Percentiles rank a stretch among this genome's conserved stretches.
Conservation (phyloP, 768 basidiomycete species). For the Boletus speciosus region DNA sequence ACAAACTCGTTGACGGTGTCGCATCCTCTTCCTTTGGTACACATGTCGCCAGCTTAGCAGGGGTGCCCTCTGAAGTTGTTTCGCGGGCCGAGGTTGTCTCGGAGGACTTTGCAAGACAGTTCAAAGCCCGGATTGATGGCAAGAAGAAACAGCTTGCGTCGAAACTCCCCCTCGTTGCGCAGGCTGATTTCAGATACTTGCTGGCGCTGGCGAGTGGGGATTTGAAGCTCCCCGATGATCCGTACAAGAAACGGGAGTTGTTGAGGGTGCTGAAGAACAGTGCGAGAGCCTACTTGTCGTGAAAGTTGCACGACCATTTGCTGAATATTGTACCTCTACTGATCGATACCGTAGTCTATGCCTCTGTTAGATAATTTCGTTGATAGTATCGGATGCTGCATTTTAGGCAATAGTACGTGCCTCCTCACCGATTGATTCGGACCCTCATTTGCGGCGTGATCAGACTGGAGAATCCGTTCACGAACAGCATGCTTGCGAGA, state of each 20-base stretch:
- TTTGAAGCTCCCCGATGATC: slow-evolving; percentile 49
- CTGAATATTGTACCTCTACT: slow-evolving; percentile 13
- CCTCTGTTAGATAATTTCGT: neutral
- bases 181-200: slow-evolving; percentile 89
- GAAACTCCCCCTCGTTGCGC: slow-evolving; percentile 71
- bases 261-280: slow-evolving; percentile 50
- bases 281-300: slow-evolving; percentile 29
- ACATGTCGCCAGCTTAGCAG: slow-evolving; percentile 93
- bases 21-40: slow-evolving; percentile 89
- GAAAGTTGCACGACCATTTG: slow-evolving; percentile 8
- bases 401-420: slow-evolving; percentile 3
- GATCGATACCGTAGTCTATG: slow-evolving; percentile 7
- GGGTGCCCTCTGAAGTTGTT: slow-evolving; percentile 82
- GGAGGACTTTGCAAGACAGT: slow-evolving; percentile 80
- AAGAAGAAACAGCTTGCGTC: slow-evolving; percentile 50
- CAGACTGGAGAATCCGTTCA: slow-evolving; percentile 12
- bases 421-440: slow-evolving; percentile 6
- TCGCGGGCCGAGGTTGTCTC: slow-evolving; percentile 86
- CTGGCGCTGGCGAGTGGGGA: slow-evolving; percentile 57
- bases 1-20: slow-evolving; percentile 88
- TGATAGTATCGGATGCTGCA: neutral
- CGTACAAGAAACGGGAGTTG: slow-evolving; percentile 49
- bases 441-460: slow-evolving; percentile 18
- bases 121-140: slow-evolving; percentile 73
- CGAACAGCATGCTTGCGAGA: slow-evolving; percentile 46